Conservation (phyloP, 2,329 filamentous ascomycete genomes). For the Diaporthe capsici region DNA sequence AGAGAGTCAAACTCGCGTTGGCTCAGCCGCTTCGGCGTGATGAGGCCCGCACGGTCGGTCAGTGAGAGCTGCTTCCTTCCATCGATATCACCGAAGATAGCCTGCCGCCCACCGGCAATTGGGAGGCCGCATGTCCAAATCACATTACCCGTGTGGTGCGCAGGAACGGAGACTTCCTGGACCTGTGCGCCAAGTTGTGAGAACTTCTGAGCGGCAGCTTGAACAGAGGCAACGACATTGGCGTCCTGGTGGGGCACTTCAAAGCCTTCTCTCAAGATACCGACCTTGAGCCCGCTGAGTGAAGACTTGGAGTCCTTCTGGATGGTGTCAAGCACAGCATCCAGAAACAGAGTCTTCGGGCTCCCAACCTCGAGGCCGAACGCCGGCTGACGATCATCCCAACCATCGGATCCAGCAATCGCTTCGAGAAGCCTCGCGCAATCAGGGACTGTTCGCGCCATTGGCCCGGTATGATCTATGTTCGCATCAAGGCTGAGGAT, state of each 20-base stretch:
- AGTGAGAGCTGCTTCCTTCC: constrained; percentile 37
- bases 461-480: constrained; percentile 61
- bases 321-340: constrained; percentile 27
- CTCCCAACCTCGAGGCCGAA: constrained; percentile 38
- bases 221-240: constrained; percentile 56
- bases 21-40: constrained; percentile 35
- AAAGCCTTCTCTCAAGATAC: constrained; percentile 61
- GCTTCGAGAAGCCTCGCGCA: constrained; percentile 55
- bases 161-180: constrained; percentile 60
- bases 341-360: constrained; percentile 35
- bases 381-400: constrained; percentile 51
- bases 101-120: constrained; percentile 38
- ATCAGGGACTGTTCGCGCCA: constrained; percentile 57
- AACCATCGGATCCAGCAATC: constrained; percentile 60
- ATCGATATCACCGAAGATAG: constrained; percentile 35
- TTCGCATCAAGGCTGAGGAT: constrained; percentile 55
- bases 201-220: constrained; percentile 54
- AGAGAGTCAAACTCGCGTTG: constrained; percentile 38
- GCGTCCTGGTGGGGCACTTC: constrained; percentile 54
- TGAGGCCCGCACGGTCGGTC: constrained; percentile 29
- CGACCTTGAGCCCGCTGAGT: constrained; percentile 53
- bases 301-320: constrained; percentile 17
- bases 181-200: constrained; percentile 58
- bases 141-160: constrained; percentile 61
- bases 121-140: constrained; percentile 60